Percentiles rank a stretch among this genome's conserved stretches.
Evolutionary conservation across 139 green algal genomes (phyloP).

Genomic region (Tetradesmus lagerheimii): DNA sequence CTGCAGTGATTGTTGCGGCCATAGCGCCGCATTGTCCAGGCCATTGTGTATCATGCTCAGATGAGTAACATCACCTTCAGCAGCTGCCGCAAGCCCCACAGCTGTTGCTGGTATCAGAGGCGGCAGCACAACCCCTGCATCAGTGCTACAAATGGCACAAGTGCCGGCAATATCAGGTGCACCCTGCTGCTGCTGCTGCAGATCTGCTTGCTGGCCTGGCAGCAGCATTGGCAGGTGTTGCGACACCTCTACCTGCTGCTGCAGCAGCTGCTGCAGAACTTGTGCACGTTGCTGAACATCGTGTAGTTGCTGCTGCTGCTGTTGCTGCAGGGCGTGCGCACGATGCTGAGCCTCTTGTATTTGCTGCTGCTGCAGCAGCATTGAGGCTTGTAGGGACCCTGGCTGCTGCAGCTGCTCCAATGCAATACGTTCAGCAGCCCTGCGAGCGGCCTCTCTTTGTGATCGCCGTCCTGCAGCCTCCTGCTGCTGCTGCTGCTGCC

Average conservation of each 20-base stretch:
- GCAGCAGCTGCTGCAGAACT: background rate
- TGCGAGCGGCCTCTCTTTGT: background rate
- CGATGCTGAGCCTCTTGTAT: background rate
- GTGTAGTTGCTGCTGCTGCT: background rate
- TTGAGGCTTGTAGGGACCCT: background rate
- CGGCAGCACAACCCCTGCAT: background rate
- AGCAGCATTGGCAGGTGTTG: background rate
- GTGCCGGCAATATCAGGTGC: background rate
- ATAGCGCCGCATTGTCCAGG: background rate
- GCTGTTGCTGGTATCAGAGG: constrained; percentile 28
- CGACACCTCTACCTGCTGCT: background rate
- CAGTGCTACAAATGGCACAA: background rate
- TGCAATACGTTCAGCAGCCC: background rate
- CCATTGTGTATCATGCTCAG: background rate
- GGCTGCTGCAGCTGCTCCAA: background rate
- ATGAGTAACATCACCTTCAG: background rate
- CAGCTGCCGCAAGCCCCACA: background rate
- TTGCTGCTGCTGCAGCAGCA: background rate
- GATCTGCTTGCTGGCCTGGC: background rate
- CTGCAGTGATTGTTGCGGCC: constrained; percentile 15
- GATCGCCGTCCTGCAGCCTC: background rate
- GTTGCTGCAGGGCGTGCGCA: background rate
- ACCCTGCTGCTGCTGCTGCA: background rate
- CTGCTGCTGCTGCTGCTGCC: background rate
- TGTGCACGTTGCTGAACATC: background rate